Evolutionary conservation across 768 basidiomycete genomes (phyloP).

Genomic region (Hirschioporus abietinus): DNA sequence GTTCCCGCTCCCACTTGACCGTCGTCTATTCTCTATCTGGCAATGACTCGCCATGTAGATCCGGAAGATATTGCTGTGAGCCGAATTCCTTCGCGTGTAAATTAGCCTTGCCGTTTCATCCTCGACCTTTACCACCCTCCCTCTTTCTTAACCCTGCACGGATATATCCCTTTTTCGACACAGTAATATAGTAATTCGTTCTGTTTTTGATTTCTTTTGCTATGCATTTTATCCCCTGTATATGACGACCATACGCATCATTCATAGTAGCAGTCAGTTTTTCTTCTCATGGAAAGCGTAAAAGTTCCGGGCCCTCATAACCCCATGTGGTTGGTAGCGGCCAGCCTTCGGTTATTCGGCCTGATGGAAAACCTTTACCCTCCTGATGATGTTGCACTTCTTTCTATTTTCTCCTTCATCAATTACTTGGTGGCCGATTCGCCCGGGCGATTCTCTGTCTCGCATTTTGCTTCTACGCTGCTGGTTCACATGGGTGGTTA

Average conservation of each 20-base stretch:
- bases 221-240: not conserved
- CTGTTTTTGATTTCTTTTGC: not conserved
- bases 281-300: not conserved
- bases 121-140: not conserved
- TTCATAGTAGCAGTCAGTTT: not conserved
- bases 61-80: conserved; percentile 46
- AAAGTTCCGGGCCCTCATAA: not conserved
- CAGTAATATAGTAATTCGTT: not conserved
- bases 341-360: not conserved
- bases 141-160: not conserved
- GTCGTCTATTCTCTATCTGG: conserved; percentile 6
- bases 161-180: not conserved
- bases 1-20: conserved; percentile 8
- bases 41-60: conserved; percentile 29
- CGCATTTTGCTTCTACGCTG: not conserved
- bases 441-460: not conserved
- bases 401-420: not conserved
- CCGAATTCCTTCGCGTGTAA: not conserved
- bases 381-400: not conserved
- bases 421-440: not conserved
- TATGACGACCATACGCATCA: too few relatives aligned
- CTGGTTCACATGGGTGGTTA: not conserved
- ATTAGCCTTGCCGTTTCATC: not conserved
- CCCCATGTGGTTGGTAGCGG: not conserved
- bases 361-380: not conserved